Evolutionary conservation across 352 stramenopile genomes (phyloP), one percentile per base, ranked within the genome.

Genomic region (Salisapilia sapeloensis): DNA sequence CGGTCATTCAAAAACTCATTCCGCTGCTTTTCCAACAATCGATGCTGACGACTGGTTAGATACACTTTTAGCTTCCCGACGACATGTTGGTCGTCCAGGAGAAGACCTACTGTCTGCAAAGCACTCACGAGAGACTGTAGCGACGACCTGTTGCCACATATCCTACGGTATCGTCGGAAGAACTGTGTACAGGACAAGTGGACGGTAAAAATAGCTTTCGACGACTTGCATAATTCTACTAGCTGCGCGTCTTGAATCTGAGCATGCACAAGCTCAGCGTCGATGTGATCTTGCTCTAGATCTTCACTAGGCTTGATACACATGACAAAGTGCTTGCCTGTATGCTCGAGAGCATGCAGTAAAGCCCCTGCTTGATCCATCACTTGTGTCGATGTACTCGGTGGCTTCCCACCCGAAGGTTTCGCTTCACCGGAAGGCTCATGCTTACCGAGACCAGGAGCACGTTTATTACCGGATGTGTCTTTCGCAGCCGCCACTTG

Each of bases 131-230:
- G 38, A 1, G 65, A 83, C 45, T 85, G 65, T 0, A 89, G 41
- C 4, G 72, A 83, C 15, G 69, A 61, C 12, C 69, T 60, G 18
- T 85, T 65, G 23, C 69, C 69, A 40, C 72, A 89, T 8, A 89
- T 71, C 32, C 77, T 79, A 38, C 77, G 78, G 46, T 89, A 85
- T 6, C 61, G 65, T 4, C 62, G 55, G 44, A 83, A 85, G 31
- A 89, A 89, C 25, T 83, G 67, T 18, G 63, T 75, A 35, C 72
- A 80, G 8, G 67, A 77, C 36, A 89, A 41, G 19, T 78, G 66
- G 0, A 83, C 63, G 6, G 64, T 80, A 36, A 77, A 79, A 26
- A 78, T 71, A 2, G 66, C 76, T 20, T 64, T 64, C 29, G 60
- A 80, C 4, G 72, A 64, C 39, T 69, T 61, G 38, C 84, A 75